Evolutionary conservation across 495 filamentous ascomycete species (phyloP).

Genomic region (Melanomma pulvis-pyrius): DNA sequence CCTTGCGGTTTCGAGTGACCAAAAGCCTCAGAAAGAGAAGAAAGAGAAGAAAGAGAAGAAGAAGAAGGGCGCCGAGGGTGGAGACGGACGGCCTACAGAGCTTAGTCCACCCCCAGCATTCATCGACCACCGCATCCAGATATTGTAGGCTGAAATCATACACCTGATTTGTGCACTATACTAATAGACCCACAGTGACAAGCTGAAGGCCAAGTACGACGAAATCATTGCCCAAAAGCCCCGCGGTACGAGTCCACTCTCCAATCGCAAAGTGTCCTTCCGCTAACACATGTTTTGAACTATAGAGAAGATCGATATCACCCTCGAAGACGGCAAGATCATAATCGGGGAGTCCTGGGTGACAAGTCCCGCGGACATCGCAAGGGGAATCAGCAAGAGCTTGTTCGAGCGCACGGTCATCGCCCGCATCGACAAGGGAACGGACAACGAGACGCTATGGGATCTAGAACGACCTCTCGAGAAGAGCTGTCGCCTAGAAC

Average conservation of each 20-base stretch:
- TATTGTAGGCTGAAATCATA: conserved; percentile 57
- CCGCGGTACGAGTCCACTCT: conserved; percentile 43
- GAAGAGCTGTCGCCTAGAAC: conserved; percentile 71
- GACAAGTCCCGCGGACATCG: conserved; percentile 69
- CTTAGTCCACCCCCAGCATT: conserved; percentile 73
- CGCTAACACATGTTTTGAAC: background rate
- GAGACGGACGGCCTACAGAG: conserved; percentile 55
- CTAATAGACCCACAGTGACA: conserved; percentile 52
- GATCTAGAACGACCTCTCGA: conserved; percentile 90
- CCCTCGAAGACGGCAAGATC: conserved; percentile 63
- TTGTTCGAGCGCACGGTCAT: conserved; percentile 77
- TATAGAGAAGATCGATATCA: conserved; percentile 63
- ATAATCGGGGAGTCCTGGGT: conserved; percentile 70
- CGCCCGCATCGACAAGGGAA: conserved; percentile 73
- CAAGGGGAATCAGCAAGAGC: conserved; percentile 67
- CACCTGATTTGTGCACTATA: background rate
- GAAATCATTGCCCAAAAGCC: conserved; percentile 68
- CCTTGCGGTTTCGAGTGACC: conserved; percentile 49
- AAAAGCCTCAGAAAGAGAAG: conserved; percentile 52
- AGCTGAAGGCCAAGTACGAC: conserved; percentile 79
- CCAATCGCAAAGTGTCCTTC: background rate
- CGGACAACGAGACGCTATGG: conserved; percentile 61
- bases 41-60: conserved; percentile 56
- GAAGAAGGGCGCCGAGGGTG: conserved; percentile 51
- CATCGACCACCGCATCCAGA: conserved; percentile 75